Base-by-base conservation (phyloP, 2,329 filamentous ascomycete genomes). In the Lasiodiplodia theobromae region DNA sequence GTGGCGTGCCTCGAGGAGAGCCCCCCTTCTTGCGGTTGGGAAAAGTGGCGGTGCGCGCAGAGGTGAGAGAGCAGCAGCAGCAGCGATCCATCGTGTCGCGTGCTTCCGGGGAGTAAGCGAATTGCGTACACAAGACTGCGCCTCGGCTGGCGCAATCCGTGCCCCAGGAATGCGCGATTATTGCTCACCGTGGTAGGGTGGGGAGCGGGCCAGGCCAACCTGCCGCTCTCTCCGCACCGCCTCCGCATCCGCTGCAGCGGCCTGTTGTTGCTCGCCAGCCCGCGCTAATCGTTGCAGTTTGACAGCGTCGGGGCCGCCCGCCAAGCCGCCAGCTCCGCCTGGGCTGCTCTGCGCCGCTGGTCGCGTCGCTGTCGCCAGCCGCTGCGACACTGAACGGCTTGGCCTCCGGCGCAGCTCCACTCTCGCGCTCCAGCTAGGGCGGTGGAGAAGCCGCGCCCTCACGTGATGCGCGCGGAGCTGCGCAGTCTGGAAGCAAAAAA, bases 121-220 rank as follows among this genome's bases (percentile, higher is more conserved):
- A 52, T 52, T 64, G 60, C 60, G 60, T 64, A 52, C 60, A 10
- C 60, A 10, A 16, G 56, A 16, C 60, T 64, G 60, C 60, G 60
- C 60, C 60, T 64, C 60, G 60, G 60, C 60, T 64, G 60, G 44
- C 60, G 60, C 60, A 64, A 64, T 64, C 60, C 44, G 60, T 64
- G 60, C 60, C 28, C 60, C 60, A 64, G 28, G 60, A 64, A 52
- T 64, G 60, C 60, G 60, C 60, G 60, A 64, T 64, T 64, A 64
- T 64, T 64, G 7, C 54, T 23, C n/a, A 28, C 44, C 44, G 34
- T 58, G 54, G 21, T 38, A 52, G 47, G 60, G 60, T 64, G 60
- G 60, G 60, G 60, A 64, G 38, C 10, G 23, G 11, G n/a, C 34
- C 21, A 60, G 53, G n/a, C 18, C 38, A 21, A 8, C 31, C 47